Evolutionary conservation across 169 alveolate species (phyloP).

Genomic region (Plasmodium malariae): DNA sequence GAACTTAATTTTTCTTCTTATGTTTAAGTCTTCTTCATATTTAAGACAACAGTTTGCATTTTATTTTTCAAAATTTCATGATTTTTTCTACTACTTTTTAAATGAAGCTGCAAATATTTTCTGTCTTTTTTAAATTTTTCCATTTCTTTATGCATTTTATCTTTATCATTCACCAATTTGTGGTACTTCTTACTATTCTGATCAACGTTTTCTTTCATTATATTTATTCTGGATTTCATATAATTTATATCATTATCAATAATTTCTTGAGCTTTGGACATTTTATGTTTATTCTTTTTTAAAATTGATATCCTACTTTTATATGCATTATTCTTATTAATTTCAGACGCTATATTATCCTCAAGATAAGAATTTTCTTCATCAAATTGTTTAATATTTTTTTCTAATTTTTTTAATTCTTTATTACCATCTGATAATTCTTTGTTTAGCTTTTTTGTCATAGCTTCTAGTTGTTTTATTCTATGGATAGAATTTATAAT

Average conservation of each 20-base stretch:
- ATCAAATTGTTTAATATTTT: constrained; percentile 19
- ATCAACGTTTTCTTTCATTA: constrained; percentile 30
- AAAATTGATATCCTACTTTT: constrained; percentile 32
- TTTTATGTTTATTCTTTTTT: constrained; percentile 38
- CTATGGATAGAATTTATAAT: constrained; percentile 36
- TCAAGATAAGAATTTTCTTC: constrained; percentile 21
- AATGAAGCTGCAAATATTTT: constrained; percentile 32
- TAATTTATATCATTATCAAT: constrained; percentile 41
- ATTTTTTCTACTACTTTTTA: constrained; percentile 26
- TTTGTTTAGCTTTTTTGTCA: constrained; percentile 26
- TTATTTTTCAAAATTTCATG: constrained; percentile 50
- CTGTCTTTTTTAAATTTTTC: constrained; percentile 51
- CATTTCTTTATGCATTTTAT: constrained; percentile 72
- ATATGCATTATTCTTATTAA: constrained; percentile 19
- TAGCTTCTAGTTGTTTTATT: constrained; percentile 19
- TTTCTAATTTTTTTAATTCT: constrained; percentile 62
- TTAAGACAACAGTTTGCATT: constrained; percentile 44
- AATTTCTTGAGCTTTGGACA: constrained; percentile 47
- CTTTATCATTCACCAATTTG: constrained; percentile 25
- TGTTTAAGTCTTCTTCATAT: constrained; percentile 4
- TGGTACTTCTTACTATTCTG: constrained; percentile 18
- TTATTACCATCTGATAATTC: constrained; percentile 42
- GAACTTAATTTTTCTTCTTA: background rate
- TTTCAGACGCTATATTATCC: constrained; percentile 30
- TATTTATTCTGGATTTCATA: constrained; percentile 43